These are phyloP conservation scores for Nidularia pulvinata DNA, from an alignment of 768 basidiomycete genomes.

Conservation along the genomic window DNA sequence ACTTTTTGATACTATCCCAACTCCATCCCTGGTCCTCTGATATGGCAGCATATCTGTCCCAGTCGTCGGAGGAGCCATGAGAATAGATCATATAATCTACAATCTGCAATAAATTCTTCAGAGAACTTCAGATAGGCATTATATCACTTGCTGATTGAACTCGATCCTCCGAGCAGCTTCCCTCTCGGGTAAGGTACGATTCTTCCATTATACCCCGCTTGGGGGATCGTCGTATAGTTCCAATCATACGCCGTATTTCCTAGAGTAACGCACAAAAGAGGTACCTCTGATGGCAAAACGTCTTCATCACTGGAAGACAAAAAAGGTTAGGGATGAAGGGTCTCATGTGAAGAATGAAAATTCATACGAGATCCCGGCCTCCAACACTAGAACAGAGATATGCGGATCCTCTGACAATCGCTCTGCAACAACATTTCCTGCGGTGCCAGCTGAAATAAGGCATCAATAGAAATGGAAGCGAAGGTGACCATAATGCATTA, in stretches of 20 bases:
- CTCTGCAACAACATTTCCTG: slow-evolving; percentile 15
- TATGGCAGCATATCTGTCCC: slow-evolving; percentile 10
- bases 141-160: slow-evolving; percentile 20
- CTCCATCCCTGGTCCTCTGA: slow-evolving; percentile 17
- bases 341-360: neutral
- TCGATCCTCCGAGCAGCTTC: slow-evolving; percentile 24
- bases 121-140: neutral
- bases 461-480: neutral
- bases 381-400: slow-evolving; percentile 15
- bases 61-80: slow-evolving; percentile 16
- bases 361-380: slow-evolving; percentile 11
- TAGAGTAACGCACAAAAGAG: neutral
- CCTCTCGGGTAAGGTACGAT: slow-evolving; percentile 20
- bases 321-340: neutral
- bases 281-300: neutral
- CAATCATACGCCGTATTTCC: slow-evolving; percentile 4
- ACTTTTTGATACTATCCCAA: slow-evolving; percentile 15
- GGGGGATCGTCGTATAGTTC: slow-evolving; percentile 18
- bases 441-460: slow-evolving; percentile 10
- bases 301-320: neutral
- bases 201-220: slow-evolving; percentile 13
- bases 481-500: no score
- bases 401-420: slow-evolving; percentile 12
- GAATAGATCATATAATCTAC: slow-evolving; percentile 17
- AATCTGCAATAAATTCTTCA: neutral